A percentile compares a stretch with the other conserved stretches of the same genome.
These are phyloP conservation scores for Spizellomyces punctatus DNA, from an alignment of 192 early-diverging fungal genomes.

Conservation along the genomic window DNA sequence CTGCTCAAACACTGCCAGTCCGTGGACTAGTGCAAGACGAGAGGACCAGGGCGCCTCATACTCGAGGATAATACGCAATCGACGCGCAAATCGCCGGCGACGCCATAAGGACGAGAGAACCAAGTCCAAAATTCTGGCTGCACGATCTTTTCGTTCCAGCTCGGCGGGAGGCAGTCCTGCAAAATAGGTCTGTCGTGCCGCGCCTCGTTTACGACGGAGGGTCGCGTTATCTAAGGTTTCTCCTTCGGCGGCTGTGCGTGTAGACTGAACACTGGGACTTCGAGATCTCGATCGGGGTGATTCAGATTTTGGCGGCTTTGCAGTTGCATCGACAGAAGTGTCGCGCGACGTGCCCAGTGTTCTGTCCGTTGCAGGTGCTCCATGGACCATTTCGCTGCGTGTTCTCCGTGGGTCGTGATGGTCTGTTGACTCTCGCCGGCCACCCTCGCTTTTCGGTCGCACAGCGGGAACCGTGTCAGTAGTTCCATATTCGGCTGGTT, in stretches of 20 bases:
- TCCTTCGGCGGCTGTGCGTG: neutral
- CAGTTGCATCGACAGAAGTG: no score
- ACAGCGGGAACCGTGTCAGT: no score
- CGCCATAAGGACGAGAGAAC: slow-evolving; percentile 37
- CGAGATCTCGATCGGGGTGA: slow-evolving; percentile 4
- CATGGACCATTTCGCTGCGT: no score
- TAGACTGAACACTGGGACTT: neutral
- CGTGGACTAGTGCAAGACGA: slow-evolving; percentile 23
- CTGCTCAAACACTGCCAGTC: slow-evolving; percentile 26
- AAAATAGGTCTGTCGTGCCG: slow-evolving; percentile 27
- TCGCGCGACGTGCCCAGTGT: no score
- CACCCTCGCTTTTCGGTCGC: no score
- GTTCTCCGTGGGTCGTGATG: no score
- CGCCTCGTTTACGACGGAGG: slow-evolving; percentile 32
- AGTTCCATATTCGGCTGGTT: no score
- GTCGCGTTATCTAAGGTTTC: slow-evolving; percentile 13
- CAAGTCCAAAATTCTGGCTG: slow-evolving; percentile 36
- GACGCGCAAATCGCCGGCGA: slow-evolving; percentile 29
- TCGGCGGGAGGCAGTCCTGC: slow-evolving; percentile 28
- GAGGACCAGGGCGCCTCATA: slow-evolving; percentile 33
- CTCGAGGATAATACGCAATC: slow-evolving; percentile 29
- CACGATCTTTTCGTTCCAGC: slow-evolving; percentile 45
- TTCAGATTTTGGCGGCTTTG: neutral
- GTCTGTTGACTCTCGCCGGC: no score
- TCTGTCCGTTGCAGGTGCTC: no score